Conservation (phyloP, 2,329 filamentous ascomycete species). For the Pseudocercospora musae region DNA sequence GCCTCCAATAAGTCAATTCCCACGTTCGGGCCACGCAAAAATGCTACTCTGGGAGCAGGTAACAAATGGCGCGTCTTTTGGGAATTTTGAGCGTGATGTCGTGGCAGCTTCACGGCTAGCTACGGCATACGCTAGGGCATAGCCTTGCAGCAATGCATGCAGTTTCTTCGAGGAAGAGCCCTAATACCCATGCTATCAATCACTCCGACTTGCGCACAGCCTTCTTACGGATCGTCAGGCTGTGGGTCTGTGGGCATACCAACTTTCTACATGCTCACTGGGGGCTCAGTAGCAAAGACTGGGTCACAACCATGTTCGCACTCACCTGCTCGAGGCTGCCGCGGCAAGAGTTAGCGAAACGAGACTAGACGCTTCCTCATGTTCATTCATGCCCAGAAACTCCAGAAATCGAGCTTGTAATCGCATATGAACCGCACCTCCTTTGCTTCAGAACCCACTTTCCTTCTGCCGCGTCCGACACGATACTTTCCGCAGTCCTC, state of each 20-base stretch:
- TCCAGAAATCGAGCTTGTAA: neutral
- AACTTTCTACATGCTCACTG: neutral
- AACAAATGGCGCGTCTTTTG: neutral
- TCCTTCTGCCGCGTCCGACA: neutral
- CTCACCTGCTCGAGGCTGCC: neutral
- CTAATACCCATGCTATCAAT: neutral
- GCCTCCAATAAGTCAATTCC: neutral
- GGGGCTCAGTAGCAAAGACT: neutral
- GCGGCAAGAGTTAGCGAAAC: neutral
- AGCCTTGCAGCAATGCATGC: neutral
- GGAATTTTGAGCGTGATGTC: neutral
- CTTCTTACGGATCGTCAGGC: neutral
- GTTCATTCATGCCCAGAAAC: neutral
- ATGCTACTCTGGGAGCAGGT: neutral
- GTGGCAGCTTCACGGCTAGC: neutral
- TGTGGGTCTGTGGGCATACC: neutral
- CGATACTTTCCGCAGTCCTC: neutral
- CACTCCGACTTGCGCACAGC: neutral
- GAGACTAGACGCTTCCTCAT: neutral
- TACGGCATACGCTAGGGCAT: neutral
- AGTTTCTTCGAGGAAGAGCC: neutral
- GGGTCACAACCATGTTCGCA: neutral
- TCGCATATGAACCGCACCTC: neutral
- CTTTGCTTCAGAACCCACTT: neutral
- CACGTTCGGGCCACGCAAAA: neutral